phyloP scores from a whole-genome alignment of 2,329 filamentous ascomycete species.

The Trichoderma aggressivum region DNA sequence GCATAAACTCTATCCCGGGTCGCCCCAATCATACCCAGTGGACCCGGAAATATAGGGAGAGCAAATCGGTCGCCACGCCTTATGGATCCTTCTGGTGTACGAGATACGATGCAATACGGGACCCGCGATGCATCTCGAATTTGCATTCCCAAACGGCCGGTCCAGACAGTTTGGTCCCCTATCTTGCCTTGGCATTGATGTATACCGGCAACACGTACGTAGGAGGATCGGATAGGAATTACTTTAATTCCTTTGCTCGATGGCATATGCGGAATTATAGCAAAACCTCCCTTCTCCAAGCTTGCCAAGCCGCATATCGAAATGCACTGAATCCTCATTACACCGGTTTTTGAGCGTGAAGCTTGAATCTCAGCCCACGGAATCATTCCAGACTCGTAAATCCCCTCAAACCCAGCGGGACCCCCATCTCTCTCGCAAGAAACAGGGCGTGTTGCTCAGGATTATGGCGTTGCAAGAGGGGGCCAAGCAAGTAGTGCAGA shows the following conservation, averaged over 20 bases:
- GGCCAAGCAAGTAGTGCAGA: background rate
- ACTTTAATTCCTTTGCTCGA: background rate
- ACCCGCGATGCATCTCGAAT: background rate
- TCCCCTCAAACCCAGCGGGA: background rate
- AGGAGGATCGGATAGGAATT: background rate
- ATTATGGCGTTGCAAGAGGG: background rate
- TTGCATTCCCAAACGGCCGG: background rate
- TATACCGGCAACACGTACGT: background rate
- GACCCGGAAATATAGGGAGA: background rate
- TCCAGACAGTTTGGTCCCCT: background rate
- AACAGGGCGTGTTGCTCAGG: background rate
- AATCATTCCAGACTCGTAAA: background rate
- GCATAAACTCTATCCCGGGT: background rate
- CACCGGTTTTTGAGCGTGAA: background rate
- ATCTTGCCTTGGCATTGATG: background rate
- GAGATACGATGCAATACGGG: background rate
- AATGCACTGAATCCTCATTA: background rate
- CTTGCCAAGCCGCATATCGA: background rate
- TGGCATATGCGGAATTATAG: background rate
- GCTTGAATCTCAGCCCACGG: background rate
- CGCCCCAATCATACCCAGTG: background rate
- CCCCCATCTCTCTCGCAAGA: background rate
- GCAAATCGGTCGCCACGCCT: background rate
- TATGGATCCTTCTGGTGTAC: background rate
- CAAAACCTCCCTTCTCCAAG: background rate